Evolutionary conservation across 2,329 filamentous ascomycete species (phyloP).

Genomic region (Fusarium duplospermum): DNA sequence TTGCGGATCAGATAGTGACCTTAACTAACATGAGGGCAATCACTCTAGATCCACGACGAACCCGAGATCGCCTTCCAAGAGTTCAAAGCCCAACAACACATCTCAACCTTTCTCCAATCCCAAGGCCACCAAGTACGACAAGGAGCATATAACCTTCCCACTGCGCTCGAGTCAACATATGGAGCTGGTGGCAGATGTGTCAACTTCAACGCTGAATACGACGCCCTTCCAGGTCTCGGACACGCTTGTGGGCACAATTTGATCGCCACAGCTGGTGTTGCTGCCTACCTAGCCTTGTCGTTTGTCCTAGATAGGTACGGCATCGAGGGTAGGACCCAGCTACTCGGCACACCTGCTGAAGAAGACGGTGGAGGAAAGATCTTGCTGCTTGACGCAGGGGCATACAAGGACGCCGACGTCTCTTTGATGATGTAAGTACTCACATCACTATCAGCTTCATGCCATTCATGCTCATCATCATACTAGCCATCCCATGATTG

Average conservation of each 20-base stretch:
- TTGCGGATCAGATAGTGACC: neutral
- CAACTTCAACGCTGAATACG: neutral
- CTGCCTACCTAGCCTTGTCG: neutral
- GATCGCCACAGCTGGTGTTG: neutral
- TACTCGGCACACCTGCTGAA: neutral
- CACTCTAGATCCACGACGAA: neutral
- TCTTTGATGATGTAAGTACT: neutral
- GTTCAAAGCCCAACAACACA: neutral
- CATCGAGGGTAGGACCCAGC: neutral
- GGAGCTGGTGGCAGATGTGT: neutral
- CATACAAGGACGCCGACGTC: neutral
- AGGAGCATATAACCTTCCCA: neutral
- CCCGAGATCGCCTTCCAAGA: neutral
- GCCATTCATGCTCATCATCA: rapidly evolving
- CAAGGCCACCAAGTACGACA: neutral
- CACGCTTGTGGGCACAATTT: neutral
- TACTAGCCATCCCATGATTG: neutral
- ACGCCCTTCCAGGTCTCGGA: neutral
- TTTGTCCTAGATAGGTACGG: neutral
- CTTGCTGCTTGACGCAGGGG: neutral
- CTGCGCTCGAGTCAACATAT: neutral
- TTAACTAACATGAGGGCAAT: neutral
- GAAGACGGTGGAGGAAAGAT: neutral
- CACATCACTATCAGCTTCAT: rapidly evolving
- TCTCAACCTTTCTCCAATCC: neutral